phyloP scores from a whole-genome alignment of 805 yeast species.

The Starmerella vaccinii region DNA sequence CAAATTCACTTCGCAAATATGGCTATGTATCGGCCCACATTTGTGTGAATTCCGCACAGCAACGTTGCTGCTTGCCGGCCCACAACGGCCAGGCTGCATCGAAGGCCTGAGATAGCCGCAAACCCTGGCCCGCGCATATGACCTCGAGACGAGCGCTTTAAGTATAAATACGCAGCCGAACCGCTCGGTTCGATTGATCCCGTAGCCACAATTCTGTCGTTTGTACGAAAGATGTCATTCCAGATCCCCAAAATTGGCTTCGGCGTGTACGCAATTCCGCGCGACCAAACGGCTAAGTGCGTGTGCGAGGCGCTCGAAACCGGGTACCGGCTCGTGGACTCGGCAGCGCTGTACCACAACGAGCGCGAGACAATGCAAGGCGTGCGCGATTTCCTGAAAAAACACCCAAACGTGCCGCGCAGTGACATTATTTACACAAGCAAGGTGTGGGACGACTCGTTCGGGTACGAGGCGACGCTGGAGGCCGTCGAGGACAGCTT shows the following conservation, averaged over 20 bases:
- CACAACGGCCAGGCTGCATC: background rate
- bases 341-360: slow-evolving; percentile 60
- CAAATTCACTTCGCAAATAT: too few species aligned
- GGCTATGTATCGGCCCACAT: too few species aligned
- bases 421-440: slow-evolving; percentile 47
- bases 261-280: slow-evolving; percentile 26
- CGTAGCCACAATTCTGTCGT: background rate
- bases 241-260: slow-evolving; percentile 25
- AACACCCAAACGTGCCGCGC: slow-evolving; percentile 44
- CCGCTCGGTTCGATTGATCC: too few species aligned
- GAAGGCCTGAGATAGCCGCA: background rate
- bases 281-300: slow-evolving; percentile 27
- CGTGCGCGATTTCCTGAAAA: slow-evolving; percentile 42
- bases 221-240: slow-evolving; percentile 5
- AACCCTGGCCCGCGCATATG: slow-evolving; percentile 8
- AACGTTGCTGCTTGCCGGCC: background rate
- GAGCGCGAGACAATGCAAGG: slow-evolving; percentile 54
- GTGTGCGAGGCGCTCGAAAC: slow-evolving; percentile 47
- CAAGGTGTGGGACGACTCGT: slow-evolving; percentile 60
- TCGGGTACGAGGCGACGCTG: slow-evolving; percentile 49
- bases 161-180: background rate
- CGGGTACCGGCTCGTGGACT: slow-evolving; percentile 67
- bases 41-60: background rate
- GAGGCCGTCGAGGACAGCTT: slow-evolving; percentile 50
- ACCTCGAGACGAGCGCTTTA: background rate